A percentile compares a stretch with the other conserved stretches of the same genome.
phyloP scores from a whole-genome alignment of 441 rosid genomes.

The Isatis lusitanica region DNA sequence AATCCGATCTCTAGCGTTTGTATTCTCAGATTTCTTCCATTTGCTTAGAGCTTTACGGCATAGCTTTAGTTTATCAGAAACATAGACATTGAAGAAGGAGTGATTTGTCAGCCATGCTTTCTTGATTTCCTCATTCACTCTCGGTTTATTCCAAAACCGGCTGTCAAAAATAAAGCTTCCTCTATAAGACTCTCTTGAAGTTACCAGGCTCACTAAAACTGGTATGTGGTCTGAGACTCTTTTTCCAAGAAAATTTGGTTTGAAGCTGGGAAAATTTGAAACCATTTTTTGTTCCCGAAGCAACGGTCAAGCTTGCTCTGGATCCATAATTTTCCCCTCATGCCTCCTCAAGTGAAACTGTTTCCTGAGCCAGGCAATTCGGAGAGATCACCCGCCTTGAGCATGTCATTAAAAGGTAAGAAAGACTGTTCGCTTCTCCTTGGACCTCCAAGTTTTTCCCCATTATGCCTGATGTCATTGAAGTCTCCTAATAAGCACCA shows the following conservation, averaged over 20 bases:
- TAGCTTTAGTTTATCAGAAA: neutral
- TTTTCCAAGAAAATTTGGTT: neutral
- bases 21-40: neutral
- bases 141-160: neutral
- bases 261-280: accelerated
- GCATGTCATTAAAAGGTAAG: neutral
- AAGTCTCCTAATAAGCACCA: neutral
- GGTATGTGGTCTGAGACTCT: neutral
- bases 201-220: neutral
- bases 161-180: neutral
- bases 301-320: neutral
- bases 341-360: neutral
- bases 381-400: accelerated
- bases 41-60: neutral
- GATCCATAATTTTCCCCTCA: neutral
- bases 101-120: neutral
- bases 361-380: neutral
- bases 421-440: neutral
- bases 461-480: neutral
- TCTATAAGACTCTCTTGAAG: neutral
- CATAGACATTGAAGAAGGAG: neutral
- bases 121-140: neutral
- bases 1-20: neutral
- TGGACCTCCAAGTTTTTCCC: neutral
- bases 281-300: neutral